A percentile compares a stretch with the other conserved stretches of the same genome.
Evolutionary conservation across 495 filamentous ascomycete species (phyloP).

Genomic region (Podospora anserina): DNA sequence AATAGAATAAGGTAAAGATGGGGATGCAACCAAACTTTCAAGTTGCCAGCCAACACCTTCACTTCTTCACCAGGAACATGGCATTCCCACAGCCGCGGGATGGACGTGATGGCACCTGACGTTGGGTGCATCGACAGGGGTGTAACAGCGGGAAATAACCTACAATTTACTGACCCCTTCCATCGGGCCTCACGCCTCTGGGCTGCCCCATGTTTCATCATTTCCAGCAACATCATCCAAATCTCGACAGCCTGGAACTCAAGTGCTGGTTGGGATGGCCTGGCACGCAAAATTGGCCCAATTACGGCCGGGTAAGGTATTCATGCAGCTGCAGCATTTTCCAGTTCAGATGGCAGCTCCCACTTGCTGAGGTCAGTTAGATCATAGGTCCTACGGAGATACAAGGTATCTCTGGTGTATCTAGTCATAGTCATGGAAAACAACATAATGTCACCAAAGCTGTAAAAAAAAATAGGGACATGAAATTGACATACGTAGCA

Average conservation of each 20-base stretch:
- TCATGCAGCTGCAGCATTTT: not conserved
- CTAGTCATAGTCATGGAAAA: too few species aligned
- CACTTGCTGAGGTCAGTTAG: not conserved
- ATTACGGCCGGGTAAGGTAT: not conserved
- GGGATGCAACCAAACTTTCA: not conserved
- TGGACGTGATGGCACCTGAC: not conserved
- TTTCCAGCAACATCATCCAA: not conserved
- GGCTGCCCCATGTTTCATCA: not conserved
- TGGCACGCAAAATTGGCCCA: not conserved
- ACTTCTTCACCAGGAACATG: not conserved
- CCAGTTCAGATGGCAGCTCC: not conserved
- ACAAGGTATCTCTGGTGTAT: too few species aligned
- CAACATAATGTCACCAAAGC: too few species aligned
- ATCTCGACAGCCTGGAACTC: not conserved
- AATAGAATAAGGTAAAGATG: not conserved
- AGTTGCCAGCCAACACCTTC: not conserved
- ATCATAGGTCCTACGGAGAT: too few species aligned
- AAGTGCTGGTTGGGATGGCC: not conserved
- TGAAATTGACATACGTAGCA: too few species aligned
- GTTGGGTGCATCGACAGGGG: not conserved
- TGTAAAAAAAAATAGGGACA: too few species aligned
- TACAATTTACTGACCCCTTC: conserved; percentile 6
- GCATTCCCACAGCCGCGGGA: not conserved
- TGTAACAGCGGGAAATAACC: not conserved
- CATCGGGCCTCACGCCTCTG: not conserved